Conservation (phyloP, 1,284 basidiomycete genomes). For the Moesziomyces antarcticus region DNA sequence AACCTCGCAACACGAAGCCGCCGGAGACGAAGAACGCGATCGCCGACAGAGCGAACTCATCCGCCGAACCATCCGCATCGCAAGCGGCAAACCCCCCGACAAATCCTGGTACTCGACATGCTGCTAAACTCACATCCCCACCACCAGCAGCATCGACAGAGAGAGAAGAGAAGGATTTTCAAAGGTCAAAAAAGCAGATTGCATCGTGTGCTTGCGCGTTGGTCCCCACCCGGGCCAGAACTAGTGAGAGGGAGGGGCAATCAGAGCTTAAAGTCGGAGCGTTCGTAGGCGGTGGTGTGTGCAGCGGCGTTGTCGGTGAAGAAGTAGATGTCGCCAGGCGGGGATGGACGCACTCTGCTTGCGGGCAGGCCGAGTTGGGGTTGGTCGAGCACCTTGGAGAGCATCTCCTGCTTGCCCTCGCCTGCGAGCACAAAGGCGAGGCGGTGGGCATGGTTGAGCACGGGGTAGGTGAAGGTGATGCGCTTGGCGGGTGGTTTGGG, state of each 20-base stretch:
- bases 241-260: too few species aligned
- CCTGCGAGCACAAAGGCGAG: slow-evolving; percentile 90
- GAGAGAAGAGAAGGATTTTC: neutral
- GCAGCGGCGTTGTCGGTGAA: slow-evolving; percentile 63
- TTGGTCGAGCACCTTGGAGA: slow-evolving; percentile 80
- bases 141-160: too few species aligned
- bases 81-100: slow-evolving; percentile 27
- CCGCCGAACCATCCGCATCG: slow-evolving; percentile 38
- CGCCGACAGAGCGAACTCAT: slow-evolving; percentile 17
- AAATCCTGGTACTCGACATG: slow-evolving; percentile 15
- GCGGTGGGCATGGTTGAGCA: slow-evolving; percentile 73
- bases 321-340: slow-evolving; percentile 74
- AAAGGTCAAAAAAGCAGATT: neutral
- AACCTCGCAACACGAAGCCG: neutral
- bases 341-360: slow-evolving; percentile 80
- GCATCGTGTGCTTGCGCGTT: neutral
- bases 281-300: slow-evolving; percentile 52
- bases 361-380: slow-evolving; percentile 85
- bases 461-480: slow-evolving; percentile 72
- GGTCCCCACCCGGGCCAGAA: too few species aligned
- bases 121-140: neutral
- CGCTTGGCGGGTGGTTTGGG: slow-evolving; percentile 92
- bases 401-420: slow-evolving; percentile 82
- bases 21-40: slow-evolving; percentile 6
- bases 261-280: slow-evolving; percentile 56